phyloP scores from a whole-genome alignment of 2,329 filamentous ascomycete species.

The Penicillium sp. region DNA sequence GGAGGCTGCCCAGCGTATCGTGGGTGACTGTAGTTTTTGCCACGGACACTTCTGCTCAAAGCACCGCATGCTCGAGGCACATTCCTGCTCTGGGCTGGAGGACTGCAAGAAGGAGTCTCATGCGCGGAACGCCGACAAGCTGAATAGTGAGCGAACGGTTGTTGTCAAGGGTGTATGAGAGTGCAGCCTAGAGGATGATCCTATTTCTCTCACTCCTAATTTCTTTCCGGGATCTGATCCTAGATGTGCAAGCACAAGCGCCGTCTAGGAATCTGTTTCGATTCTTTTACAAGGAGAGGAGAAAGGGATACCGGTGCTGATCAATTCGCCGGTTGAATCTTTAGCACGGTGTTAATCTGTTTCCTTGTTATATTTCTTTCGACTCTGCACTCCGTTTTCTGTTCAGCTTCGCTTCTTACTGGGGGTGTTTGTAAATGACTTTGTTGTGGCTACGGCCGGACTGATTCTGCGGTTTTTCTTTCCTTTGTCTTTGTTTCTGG shows the following conservation, averaged over 20 bases:
- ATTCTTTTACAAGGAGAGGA: not conserved
- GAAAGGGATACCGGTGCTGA: conserved; percentile 9
- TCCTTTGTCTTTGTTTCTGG: conserved; percentile 9
- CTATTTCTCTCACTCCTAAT: not conserved
- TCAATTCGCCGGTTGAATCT: conserved; percentile 23
- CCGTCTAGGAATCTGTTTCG: not conserved
- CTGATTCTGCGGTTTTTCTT: conserved; percentile 3
- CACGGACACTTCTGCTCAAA: conserved; percentile 91
- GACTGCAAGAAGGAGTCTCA: conserved; percentile 98
- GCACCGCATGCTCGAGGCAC: conserved; percentile 89
- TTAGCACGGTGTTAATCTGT: conserved; percentile 35
- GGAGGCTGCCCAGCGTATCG: conserved; percentile 83
- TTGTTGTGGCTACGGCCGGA: conserved; percentile 16
- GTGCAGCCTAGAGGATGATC: not conserved
- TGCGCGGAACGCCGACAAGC: conserved; percentile 87
- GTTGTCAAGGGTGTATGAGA: conserved; percentile 85
- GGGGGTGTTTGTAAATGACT: conserved; percentile 4
- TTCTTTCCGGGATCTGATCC: not conserved
- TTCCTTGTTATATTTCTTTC: conserved; percentile 4
- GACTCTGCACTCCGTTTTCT: conserved; percentile 20
- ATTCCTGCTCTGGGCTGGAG: conserved; percentile 89
- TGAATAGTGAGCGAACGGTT: conserved; percentile 89
- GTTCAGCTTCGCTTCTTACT: conserved; percentile 4
- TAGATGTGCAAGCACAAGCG: not conserved
- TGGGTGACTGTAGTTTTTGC: conserved; percentile 96